phyloP scores from a whole-genome alignment of 345 rosid genomes.

The Draba incana region DNA sequence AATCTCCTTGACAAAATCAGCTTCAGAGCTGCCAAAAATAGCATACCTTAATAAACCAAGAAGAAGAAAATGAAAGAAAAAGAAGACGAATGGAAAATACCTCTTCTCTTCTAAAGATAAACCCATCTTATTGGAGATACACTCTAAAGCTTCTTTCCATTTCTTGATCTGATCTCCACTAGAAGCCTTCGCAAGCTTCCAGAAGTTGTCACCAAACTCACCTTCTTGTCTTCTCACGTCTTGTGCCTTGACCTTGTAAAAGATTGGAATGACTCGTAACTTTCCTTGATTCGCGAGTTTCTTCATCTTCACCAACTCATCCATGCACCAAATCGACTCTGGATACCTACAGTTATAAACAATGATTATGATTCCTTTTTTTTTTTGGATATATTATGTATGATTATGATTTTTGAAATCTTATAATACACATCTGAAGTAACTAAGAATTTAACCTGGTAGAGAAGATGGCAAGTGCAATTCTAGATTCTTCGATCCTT shows the following conservation, averaged over 20 bases:
- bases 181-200: background rate
- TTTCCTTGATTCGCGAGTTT: background rate
- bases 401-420: too few relatives aligned
- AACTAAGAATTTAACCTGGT: too few relatives aligned
- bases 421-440: too few relatives aligned
- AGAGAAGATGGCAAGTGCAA: conserved; percentile 13
- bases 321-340: conserved; percentile 1
- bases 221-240: background rate
- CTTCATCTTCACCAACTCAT: background rate
- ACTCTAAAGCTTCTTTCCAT: background rate
- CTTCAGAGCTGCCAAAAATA: conserved; percentile 30
- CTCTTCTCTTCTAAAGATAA: background rate
- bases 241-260: background rate
- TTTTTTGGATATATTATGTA: too few relatives aligned
- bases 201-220: conserved; percentile 12
- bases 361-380: background rate
- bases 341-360: background rate
- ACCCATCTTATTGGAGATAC: background rate
- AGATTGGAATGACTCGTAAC: conserved; percentile 4
- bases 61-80: background rate
- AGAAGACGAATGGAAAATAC: background rate
- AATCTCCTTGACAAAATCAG: conserved; percentile 22
- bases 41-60: too few relatives aligned
- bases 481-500: conserved; percentile 1
- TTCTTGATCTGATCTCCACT: background rate